These are phyloP conservation scores for Eucalyptus globulus DNA, from an alignment of 345 rosid genomes.

Conservation along the genomic window DNA sequence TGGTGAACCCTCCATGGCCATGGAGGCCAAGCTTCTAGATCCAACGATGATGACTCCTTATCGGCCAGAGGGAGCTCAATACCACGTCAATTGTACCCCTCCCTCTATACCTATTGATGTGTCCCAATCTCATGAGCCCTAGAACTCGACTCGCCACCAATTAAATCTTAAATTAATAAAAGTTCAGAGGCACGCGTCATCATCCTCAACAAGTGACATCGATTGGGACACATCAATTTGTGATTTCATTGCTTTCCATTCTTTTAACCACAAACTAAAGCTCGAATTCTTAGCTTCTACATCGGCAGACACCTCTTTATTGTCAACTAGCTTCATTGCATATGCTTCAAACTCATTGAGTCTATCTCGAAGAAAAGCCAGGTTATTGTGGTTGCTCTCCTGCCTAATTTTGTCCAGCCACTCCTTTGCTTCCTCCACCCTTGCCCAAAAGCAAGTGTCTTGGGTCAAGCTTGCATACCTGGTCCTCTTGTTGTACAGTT, in stretches of 20 bases:
- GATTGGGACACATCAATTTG: not conserved
- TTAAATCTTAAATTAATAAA: too few relatives aligned
- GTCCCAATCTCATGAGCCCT: too few relatives aligned
- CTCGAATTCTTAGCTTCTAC: constrained; percentile 44
- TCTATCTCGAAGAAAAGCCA: constrained; percentile 6
- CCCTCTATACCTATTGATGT: too few relatives aligned
- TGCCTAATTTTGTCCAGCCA: constrained; percentile 27
- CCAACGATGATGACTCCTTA: not conserved
- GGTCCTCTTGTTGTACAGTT: constrained; percentile 21
- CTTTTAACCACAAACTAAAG: constrained; percentile 44
- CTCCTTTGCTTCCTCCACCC: constrained; percentile 69
- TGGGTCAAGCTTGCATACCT: constrained; percentile 56
- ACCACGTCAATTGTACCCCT: constrained; percentile 9
- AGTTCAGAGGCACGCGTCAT: not conserved
- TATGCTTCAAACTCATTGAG: constrained; percentile 18
- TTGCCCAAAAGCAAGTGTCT: constrained; percentile 86
- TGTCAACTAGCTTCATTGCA: not conserved
- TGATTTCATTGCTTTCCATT: constrained; percentile 11
- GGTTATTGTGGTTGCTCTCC: constrained; percentile 11
- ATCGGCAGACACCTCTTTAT: not conserved
- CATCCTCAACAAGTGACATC: not conserved
- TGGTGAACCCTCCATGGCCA: not conserved
- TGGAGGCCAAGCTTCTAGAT: not conserved
- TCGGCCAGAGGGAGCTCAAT: not conserved
- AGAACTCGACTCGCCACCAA: not conserved